Conservation (phyloP, 495 filamentous ascomycete species). For the Aspergillus affinis region DNA sequence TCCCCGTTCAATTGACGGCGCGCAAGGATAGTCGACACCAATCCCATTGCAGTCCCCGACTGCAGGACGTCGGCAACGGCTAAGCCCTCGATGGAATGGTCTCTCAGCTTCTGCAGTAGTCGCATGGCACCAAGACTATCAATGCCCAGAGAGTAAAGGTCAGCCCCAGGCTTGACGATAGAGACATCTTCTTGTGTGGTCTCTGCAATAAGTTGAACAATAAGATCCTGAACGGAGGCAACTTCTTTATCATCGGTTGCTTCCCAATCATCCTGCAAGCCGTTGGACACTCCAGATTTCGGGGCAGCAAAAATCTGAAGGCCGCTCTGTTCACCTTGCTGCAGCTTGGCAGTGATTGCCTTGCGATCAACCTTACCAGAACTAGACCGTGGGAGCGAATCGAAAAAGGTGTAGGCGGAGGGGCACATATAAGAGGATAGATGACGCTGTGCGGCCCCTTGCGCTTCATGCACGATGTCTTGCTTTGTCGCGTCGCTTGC, state of each 20-base stretch:
- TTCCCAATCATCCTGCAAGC: conserved; percentile 8
- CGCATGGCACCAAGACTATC: conserved; percentile 75
- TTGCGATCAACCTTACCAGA: conserved; percentile 29
- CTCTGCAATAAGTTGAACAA: conserved; percentile 40
- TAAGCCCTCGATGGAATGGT: conserved; percentile 23
- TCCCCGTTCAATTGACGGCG: conserved; percentile 4
- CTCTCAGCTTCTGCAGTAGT: conserved; percentile 39
- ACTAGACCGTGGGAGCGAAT: conserved; percentile 24
- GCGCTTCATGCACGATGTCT: conserved; percentile 37
- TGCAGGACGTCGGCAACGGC: conserved; percentile 30
- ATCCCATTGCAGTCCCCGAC: conserved; percentile 27
- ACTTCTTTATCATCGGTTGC: conserved; percentile 1
- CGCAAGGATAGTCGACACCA: conserved; percentile 25
- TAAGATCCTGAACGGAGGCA: conserved; percentile 10
- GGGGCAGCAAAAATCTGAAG: conserved; percentile 6
- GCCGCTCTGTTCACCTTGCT: conserved; percentile 2
- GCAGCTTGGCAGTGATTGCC: conserved; percentile 18
- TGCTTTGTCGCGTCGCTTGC: conserved; percentile 21
- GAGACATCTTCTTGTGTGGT: conserved; percentile 41
- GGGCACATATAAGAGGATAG: conserved; percentile 24
- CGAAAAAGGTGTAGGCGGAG: conserved; percentile 21
- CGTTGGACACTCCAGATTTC: neutral
- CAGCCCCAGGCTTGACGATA: conserved; percentile 49
- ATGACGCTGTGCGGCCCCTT: conserved; percentile 40
- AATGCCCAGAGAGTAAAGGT: conserved; percentile 71